Percentiles rank a stretch among this genome's conserved stretches.
These are phyloP conservation scores for Aureobasidium leucospermi DNA, from an alignment of 2,329 filamentous ascomycete species.

Conservation along the genomic window DNA sequence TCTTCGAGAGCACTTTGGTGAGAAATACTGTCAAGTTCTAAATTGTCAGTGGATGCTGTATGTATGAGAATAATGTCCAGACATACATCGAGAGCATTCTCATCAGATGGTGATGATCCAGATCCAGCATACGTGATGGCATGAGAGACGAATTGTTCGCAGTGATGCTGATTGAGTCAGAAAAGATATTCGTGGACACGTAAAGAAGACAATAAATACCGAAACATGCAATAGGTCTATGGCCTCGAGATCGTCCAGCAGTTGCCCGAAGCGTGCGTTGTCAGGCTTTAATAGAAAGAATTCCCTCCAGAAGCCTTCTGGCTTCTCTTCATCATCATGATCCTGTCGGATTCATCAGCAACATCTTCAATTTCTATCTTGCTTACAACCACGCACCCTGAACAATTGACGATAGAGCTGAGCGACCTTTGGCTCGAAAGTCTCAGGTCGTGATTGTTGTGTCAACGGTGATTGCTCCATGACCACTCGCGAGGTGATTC, in stretches of 20 bases:
- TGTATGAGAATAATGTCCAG: not conserved
- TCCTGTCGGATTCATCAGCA: conserved; percentile 34
- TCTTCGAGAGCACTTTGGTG: conserved; percentile 72
- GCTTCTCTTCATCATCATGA: conserved; percentile 59
- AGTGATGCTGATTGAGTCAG: conserved; percentile 46
- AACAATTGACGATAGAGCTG: conserved; percentile 82
- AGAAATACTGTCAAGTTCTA: conserved; percentile 89
- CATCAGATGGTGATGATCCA: conserved; percentile 53
- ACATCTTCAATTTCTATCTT: not conserved
- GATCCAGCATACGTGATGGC: conserved; percentile 63
- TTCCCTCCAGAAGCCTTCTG: conserved; percentile 92
- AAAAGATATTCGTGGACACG: not conserved
- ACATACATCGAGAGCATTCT: conserved; percentile 79
- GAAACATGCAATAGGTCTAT: conserved; percentile 72
- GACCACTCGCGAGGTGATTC: not conserved
- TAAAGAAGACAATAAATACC: conserved; percentile 31
- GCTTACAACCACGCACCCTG: conserved; percentile 35
- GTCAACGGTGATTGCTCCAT: conserved; percentile 93
- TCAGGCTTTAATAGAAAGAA: conserved; percentile 89
- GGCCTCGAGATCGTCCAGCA: conserved; percentile 63
- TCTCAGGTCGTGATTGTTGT: conserved; percentile 80
- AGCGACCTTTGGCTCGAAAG: conserved; percentile 91
- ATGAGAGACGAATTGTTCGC: conserved; percentile 68
- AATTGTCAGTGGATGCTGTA: conserved; percentile 32
- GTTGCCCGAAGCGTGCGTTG: conserved; percentile 55